Base-by-base conservation (phyloP, 495 filamentous ascomycete genomes). In the Annulohypoxylon bovei region DNA sequence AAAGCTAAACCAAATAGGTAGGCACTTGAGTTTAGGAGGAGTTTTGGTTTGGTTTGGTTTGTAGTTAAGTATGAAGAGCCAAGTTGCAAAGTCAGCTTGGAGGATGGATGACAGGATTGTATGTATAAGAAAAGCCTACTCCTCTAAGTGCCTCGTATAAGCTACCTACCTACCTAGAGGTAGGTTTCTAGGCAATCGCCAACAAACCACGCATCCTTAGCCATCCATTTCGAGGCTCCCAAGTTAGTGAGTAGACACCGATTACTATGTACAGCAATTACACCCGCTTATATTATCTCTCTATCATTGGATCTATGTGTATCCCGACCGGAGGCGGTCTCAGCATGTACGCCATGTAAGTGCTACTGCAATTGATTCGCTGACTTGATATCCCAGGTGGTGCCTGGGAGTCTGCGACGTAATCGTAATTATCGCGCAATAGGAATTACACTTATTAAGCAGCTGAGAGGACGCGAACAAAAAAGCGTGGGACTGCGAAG, bases 401-500 rank as follows among this genome's bases (percentile, higher is more conserved):
- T 67, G 63, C 49, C 56, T 63, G 25, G 27, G 12, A 33, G 37
- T 28, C 59, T 64, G 63, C 63, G 30, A 71, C 63, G 52, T 63
- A 71, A 71, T 72, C 63, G 52, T 63, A 71, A 67, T 72, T 67
- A 72, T 72, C 69, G 59, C 69, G 64, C 69, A 72, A 60, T 42
- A 30, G 25, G 47, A 50, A 67, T 67, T 72, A 64, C 59, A 49
- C 62, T 66, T 56, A 70, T 44, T 46, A 63, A 63, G 63, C 53
- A 47, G 25, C 16, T 39, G 35, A 37, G 35, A 28, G 1, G 16
- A 46, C 23, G 32, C 30, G n/a, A 6, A 12, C 2, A 16, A 35
- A 35, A 32, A n/a, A 30, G 25, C 20, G 42, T 22, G n/a, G 32
- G 44, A 22, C 22, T 28, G 68, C 44, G 63, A 63, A 33, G 46